Conservation (phyloP, 2,329 filamentous ascomycete species). For the Fusarium sp. region DNA sequence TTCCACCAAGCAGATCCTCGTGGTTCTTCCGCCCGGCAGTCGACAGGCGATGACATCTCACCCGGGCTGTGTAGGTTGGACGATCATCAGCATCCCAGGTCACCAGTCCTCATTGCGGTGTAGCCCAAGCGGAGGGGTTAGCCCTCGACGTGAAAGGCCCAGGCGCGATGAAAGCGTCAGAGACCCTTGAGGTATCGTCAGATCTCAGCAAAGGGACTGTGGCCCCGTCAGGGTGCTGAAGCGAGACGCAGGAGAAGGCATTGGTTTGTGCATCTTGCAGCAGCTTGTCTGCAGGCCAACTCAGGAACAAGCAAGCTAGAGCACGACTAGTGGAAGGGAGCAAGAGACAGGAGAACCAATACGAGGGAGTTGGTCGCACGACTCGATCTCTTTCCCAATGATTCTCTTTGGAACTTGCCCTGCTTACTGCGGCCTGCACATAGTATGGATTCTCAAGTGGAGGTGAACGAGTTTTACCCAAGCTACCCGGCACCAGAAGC, state of each 20-base stretch:
- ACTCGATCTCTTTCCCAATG: slow-evolving; percentile 3
- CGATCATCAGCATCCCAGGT: background rate
- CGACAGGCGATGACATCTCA: background rate
- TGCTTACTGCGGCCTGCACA: slow-evolving; percentile 15
- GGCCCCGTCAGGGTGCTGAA: slow-evolving; percentile 37
- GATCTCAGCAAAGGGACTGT: slow-evolving; percentile 20
- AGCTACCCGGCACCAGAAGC: slow-evolving; percentile 24
- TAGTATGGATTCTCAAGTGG: background rate
- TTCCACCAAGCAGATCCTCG: slow-evolving; percentile 24
- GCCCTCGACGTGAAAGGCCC: background rate
- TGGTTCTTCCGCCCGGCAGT: slow-evolving; percentile 7
- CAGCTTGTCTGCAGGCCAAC: slow-evolving; percentile 35
- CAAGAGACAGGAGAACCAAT: slow-evolving; percentile 20
- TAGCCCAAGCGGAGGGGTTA: background rate
- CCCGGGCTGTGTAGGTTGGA: background rate
- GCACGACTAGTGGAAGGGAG: slow-evolving; percentile 25
- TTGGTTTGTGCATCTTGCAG: slow-evolving; percentile 36
- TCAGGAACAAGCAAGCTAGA: slow-evolving; percentile 39
- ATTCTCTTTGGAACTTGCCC: slow-evolving; percentile 15
- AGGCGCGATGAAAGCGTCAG: background rate
- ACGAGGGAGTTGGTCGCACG: slow-evolving; percentile 25
- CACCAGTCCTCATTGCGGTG: background rate
- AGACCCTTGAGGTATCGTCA: slow-evolving; percentile 8
- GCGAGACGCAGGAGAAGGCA: slow-evolving; percentile 45
- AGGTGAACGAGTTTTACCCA: background rate